Evolutionary conservation across 331 rosid species (phyloP).

Genomic region (Spiraea crenata): DNA sequence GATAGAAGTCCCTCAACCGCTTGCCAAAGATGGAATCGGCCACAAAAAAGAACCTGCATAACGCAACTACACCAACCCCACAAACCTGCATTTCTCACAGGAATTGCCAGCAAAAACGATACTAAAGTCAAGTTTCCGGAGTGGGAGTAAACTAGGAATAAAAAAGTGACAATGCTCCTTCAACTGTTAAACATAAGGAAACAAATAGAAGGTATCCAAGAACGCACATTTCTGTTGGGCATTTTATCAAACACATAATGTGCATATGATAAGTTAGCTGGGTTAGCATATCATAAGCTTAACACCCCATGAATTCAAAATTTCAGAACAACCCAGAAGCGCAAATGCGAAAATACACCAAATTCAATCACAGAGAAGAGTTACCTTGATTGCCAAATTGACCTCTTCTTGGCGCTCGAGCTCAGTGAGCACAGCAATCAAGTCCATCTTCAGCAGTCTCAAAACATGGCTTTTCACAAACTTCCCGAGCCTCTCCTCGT

Average conservation of each 20-base stretch:
- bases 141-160: background rate
- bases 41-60: background rate
- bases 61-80: background rate
- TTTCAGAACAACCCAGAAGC: slow-evolving; percentile 7
- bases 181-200: background rate
- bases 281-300: background rate
- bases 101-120: background rate
- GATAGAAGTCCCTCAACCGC: background rate
- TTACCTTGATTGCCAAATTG: slow-evolving; percentile 73
- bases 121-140: background rate
- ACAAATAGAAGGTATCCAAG: slow-evolving; percentile 2
- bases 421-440: slow-evolving; percentile 78
- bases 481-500: slow-evolving; percentile 63
- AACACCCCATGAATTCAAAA: background rate
- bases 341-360: background rate
- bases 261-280: background rate
- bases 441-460: slow-evolving; percentile 78
- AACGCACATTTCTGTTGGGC: slow-evolving; percentile 16
- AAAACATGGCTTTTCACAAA: slow-evolving; percentile 61
- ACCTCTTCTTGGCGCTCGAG: slow-evolving; percentile 95
- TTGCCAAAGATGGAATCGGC: background rate
- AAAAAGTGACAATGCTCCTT: background rate
- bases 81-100: slow-evolving; percentile 5
- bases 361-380: slow-evolving; percentile 5
- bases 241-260: slow-evolving; percentile 48